A percentile compares a stretch with the other conserved stretches of the same genome.
These are phyloP conservation scores for Actinomortierella wolfii DNA, from an alignment of 371 early-diverging fungal species.

Conservation along the genomic window DNA sequence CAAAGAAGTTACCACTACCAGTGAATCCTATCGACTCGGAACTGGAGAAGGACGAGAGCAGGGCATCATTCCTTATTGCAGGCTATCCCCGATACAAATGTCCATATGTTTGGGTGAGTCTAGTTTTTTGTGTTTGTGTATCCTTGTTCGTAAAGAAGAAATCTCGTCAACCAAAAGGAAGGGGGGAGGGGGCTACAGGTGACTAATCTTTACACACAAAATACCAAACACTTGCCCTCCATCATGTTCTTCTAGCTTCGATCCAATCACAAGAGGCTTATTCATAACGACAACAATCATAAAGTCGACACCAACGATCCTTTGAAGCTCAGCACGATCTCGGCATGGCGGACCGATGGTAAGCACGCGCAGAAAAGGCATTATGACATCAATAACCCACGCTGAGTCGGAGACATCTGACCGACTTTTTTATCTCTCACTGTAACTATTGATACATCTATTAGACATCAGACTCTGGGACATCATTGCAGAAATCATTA, in stretches of 20 bases:
- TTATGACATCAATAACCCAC: not conserved
- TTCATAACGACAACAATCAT: conserved; percentile 48
- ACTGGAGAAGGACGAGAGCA: conserved; percentile 54
- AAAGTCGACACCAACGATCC: conserved; percentile 61
- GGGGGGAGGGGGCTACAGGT: not conserved
- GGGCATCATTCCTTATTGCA: conserved; percentile 71
- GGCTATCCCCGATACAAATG: conserved; percentile 81
- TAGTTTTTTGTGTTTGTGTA: not conserved
- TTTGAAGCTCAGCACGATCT: conserved; percentile 59
- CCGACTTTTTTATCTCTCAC: not conserved
- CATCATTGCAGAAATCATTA: conserved; percentile 75
- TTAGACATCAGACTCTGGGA: conserved; percentile 76
- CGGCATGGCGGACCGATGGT: conserved; percentile 62
- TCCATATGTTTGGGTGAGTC: conserved; percentile 80
- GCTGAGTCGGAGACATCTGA: not conserved
- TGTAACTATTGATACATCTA: not conserved
- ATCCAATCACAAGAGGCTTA: conserved; percentile 62
- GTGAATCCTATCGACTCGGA: conserved; percentile 58
- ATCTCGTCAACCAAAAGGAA: not conserved
- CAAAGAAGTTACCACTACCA: conserved; percentile 36
- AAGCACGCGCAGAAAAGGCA: not conserved
- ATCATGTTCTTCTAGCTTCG: conserved; percentile 51
- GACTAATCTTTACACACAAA: conserved; percentile 1
- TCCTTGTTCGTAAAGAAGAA: not conserved
- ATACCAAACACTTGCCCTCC: not conserved